phyloP scores from a whole-genome alignment of 1,284 basidiomycete genomes.

The Wallemia mellicola region DNA sequence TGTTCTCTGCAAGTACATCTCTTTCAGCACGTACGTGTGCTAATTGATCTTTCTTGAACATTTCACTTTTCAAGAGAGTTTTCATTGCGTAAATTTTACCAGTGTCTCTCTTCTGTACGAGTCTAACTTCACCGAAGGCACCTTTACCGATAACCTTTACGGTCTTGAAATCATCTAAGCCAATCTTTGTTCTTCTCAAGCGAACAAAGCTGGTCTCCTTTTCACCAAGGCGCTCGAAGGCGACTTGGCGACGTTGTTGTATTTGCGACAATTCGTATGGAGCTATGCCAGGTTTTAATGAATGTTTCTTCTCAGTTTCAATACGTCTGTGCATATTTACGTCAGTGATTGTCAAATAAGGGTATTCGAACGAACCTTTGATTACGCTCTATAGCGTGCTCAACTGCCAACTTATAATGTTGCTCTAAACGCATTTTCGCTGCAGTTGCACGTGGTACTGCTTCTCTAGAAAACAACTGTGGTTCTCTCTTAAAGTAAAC shows the following conservation, averaged over 20 bases:
- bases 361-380: too few relatives aligned
- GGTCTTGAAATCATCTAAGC: constrained; percentile 73
- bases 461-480: constrained; percentile 52
- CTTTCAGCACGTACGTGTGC: constrained; percentile 96
- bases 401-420: constrained; percentile 85
- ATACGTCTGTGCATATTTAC: too few relatives aligned
- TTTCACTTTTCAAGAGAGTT: constrained; percentile 85
- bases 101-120: constrained; percentile 89
- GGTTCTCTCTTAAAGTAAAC: constrained; percentile 86
- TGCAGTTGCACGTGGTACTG: constrained; percentile 68
- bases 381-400: constrained; percentile 66
- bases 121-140: constrained; percentile 49
- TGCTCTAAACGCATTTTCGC: constrained; percentile 94
- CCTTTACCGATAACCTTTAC: constrained; percentile 98
- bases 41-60: constrained; percentile 97
- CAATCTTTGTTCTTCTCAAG: constrained; percentile 68
- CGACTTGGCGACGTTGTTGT: constrained; percentile 44
- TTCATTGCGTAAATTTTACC: constrained; percentile 99
- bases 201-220: constrained; percentile 75
- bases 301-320: constrained; percentile 53
- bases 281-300: not conserved
- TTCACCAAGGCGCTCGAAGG: constrained; percentile 55
- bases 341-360: too few relatives aligned
- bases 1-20: constrained; percentile 87
- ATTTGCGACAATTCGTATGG: constrained; percentile 38